phyloP scores from a whole-genome alignment of 257 asterid species.

The Solanum clarkiae region DNA sequence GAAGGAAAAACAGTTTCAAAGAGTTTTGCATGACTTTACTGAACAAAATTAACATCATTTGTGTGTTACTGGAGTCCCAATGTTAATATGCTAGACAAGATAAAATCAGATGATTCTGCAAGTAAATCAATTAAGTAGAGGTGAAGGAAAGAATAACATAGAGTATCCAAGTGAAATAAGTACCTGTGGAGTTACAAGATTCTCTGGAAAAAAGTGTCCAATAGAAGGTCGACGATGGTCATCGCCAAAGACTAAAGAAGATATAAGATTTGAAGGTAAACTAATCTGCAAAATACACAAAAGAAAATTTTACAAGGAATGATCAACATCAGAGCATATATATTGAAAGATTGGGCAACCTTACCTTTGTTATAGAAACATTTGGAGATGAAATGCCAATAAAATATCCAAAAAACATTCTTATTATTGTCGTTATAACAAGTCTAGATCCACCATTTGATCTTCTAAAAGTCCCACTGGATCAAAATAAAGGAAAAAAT shows the following conservation, averaged over 20 bases:
- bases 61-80: background rate
- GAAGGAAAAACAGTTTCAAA: background rate
- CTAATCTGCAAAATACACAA: constrained; percentile 42
- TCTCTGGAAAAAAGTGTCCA: background rate
- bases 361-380: constrained; percentile 66
- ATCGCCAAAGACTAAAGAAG: background rate
- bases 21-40: background rate
- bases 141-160: background rate
- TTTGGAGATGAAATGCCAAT: constrained; percentile 84
- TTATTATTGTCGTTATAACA: constrained; percentile 62
- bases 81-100: background rate
- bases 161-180: background rate
- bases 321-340: background rate
- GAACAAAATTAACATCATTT: background rate
- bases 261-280: constrained; percentile 56
- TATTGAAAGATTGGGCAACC: background rate
- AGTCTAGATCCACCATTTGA: constrained; percentile 59
- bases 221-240: background rate
- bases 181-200: constrained; percentile 2
- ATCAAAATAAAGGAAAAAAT: constrained; percentile 4
- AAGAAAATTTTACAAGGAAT: background rate
- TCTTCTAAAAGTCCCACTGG: constrained; percentile 67
- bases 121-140: background rate
- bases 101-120: background rate
- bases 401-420: constrained; percentile 82